Conservation (phyloP, 1,139 yeast species). For the Saccharomyces hybrid region DNA sequence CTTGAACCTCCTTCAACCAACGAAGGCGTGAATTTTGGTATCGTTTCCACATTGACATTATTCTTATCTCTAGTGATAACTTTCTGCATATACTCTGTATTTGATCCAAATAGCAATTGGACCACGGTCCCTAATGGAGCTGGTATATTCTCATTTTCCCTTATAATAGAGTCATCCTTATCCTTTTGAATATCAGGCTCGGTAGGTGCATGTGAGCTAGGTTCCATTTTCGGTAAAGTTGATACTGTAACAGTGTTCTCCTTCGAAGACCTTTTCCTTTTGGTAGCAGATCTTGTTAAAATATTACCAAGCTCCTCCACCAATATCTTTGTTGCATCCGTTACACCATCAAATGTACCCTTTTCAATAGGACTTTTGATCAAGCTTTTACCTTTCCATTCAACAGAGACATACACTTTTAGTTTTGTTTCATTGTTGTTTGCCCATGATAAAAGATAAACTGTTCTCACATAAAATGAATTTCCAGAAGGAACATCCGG, state of each 20-base stretch:
- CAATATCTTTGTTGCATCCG: slow-evolving; percentile 44
- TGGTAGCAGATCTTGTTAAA: background rate
- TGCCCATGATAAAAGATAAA: slow-evolving; percentile 57
- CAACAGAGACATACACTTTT: slow-evolving; percentile 57
- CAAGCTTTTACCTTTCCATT: slow-evolving; percentile 61
- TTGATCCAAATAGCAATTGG: slow-evolving; percentile 64
- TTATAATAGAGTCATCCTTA: slow-evolving; percentile 54
- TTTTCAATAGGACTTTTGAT: slow-evolving; percentile 47
- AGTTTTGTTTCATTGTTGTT: slow-evolving; percentile 57
- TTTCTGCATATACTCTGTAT: slow-evolving; percentile 47
- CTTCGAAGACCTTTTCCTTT: slow-evolving; percentile 18
- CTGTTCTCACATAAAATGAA: slow-evolving; percentile 66
- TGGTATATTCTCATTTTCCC: slow-evolving; percentile 42
- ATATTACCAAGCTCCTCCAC: slow-evolving; percentile 36
- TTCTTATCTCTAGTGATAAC: slow-evolving; percentile 54
- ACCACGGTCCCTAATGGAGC: slow-evolving; percentile 83
- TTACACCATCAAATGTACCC: slow-evolving; percentile 58
- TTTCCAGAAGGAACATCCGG: slow-evolving; percentile 96
- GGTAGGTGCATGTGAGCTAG: slow-evolving; percentile 50
- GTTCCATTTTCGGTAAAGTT: slow-evolving; percentile 42
- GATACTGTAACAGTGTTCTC: slow-evolving; percentile 7
- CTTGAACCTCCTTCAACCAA: slow-evolving; percentile 37
- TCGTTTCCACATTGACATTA: slow-evolving; percentile 56
- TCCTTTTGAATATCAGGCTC: slow-evolving; percentile 43
- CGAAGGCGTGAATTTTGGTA: slow-evolving; percentile 39